These are phyloP conservation scores for Dryas octopetala DNA, from an alignment of 306 rosid genomes.

Conservation along the genomic window DNA sequence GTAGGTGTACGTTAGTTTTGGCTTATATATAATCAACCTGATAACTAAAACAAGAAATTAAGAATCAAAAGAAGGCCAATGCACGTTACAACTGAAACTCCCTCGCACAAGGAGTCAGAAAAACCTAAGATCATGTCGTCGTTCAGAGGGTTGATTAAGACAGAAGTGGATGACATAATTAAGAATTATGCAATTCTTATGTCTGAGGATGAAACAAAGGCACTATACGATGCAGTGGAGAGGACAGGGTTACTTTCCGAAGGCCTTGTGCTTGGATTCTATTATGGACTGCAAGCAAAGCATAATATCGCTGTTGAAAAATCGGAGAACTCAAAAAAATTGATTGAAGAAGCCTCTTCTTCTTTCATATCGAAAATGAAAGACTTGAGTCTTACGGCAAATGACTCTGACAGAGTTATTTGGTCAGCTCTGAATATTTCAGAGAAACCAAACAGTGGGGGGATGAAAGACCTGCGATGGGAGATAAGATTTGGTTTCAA, in stretches of 20 bases:
- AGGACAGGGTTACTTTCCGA: not conserved
- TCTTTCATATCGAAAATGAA: not conserved
- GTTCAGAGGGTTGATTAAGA: not conserved
- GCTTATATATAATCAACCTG: too few species aligned
- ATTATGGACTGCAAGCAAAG: not conserved
- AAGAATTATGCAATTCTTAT: not conserved
- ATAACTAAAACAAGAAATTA: too few species aligned
- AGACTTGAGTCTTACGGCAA: not conserved
- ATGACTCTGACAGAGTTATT: not conserved
- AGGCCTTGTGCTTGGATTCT: not conserved
- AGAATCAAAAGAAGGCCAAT: too few species aligned
- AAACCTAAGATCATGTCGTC: too few species aligned
- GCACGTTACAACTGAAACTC: too few species aligned
- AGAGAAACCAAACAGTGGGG: not conserved
- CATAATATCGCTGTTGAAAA: not conserved
- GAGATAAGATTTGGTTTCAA: not conserved
- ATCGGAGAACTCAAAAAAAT: not conserved
- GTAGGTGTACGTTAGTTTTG: not conserved
- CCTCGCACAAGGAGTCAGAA: too few species aligned
- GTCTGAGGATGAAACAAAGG: not conserved
- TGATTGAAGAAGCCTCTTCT: not conserved
- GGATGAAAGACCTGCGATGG: not conserved
- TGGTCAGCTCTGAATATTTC: not conserved
- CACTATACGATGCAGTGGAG: not conserved
- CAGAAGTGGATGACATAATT: not conserved